Evolutionary conservation across 768 basidiomycete species (phyloP).

Genomic region (Leccinum pellstonianum): DNA sequence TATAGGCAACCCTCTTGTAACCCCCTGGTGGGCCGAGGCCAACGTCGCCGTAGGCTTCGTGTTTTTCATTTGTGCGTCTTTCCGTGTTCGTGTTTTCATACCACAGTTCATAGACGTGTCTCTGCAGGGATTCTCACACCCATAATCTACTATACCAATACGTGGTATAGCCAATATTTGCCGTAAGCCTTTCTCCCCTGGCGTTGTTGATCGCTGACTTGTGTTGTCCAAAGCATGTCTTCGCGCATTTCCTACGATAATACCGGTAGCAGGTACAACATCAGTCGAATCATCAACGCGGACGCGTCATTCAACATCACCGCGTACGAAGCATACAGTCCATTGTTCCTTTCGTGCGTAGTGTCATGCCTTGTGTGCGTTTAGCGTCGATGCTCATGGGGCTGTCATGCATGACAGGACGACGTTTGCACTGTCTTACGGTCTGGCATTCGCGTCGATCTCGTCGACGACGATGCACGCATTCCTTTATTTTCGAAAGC

Average conservation of each 20-base stretch:
- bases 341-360: slow-evolving; percentile 54
- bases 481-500: slow-evolving; percentile 73
- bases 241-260: slow-evolving; percentile 68
- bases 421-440: slow-evolving; percentile 78
- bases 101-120: slow-evolving; percentile 49
- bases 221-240: slow-evolving; percentile 44
- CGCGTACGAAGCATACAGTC: slow-evolving; percentile 56
- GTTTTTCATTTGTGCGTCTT: slow-evolving; percentile 61
- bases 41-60: slow-evolving; percentile 64
- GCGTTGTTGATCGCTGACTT: background rate
- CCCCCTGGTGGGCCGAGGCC: slow-evolving; percentile 83
- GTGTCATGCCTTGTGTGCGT: background rate
- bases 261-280: slow-evolving; percentile 55
- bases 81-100: slow-evolving; percentile 37
- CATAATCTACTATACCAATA: slow-evolving; percentile 65
- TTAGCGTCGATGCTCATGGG: slow-evolving; percentile 2
- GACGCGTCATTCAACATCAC: slow-evolving; percentile 55
- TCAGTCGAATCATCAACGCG: slow-evolving; percentile 51
- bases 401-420: slow-evolving; percentile 24
- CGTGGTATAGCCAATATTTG: slow-evolving; percentile 56
- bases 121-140: slow-evolving; percentile 56
- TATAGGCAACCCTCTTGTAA: slow-evolving; percentile 55
- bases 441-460: slow-evolving; percentile 79
- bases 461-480: slow-evolving; percentile 74
- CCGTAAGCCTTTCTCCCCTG: slow-evolving; percentile 30